phyloP scores from a whole-genome alignment of 1,284 basidiomycete species.

The Sporisorium exsertum region DNA sequence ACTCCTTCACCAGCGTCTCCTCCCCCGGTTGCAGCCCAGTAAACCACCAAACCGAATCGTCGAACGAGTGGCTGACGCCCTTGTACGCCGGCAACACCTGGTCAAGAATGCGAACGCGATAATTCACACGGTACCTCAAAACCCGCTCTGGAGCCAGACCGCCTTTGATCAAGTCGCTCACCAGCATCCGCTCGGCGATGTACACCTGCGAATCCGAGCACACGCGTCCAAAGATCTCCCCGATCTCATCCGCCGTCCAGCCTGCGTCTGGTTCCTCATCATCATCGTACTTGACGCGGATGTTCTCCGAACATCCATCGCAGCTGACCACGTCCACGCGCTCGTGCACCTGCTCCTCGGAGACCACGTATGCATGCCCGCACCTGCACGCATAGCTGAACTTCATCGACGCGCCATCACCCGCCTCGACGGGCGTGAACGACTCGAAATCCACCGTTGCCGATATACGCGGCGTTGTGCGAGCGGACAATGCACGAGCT shows the following conservation, averaged over 20 bases:
- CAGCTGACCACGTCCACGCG: conserved; percentile 34
- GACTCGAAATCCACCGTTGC: conserved; percentile 39
- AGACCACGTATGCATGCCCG: conserved; percentile 26
- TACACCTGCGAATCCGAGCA: conserved; percentile 52
- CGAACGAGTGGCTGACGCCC: conserved; percentile 51
- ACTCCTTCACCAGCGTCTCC: conserved; percentile 9
- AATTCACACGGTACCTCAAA: conserved; percentile 44
- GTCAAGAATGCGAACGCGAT: conserved; percentile 26
- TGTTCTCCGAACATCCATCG: conserved; percentile 42
- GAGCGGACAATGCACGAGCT: conserved; percentile 1
- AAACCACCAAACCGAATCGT: conserved; percentile 49
- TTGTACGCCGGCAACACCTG: conserved; percentile 5
- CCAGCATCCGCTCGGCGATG: conserved; percentile 44
- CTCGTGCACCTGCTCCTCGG: conserved; percentile 26
- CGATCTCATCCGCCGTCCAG: conserved; percentile 10
- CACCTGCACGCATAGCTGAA: conserved; percentile 42
- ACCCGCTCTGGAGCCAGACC: conserved; percentile 17
- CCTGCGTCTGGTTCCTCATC: conserved; percentile 11
- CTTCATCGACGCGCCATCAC: neutral
- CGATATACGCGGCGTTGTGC: conserved; percentile 23
- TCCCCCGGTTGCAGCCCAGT: neutral
- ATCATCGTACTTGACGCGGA: conserved; percentile 34
- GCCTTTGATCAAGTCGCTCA: conserved; percentile 23
- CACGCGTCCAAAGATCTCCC: conserved; percentile 26
- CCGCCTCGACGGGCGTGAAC: conserved; percentile 19